Base-by-base conservation (phyloP, 1,284 basidiomycete genomes). In the Ceratobasidium sp. region DNA sequence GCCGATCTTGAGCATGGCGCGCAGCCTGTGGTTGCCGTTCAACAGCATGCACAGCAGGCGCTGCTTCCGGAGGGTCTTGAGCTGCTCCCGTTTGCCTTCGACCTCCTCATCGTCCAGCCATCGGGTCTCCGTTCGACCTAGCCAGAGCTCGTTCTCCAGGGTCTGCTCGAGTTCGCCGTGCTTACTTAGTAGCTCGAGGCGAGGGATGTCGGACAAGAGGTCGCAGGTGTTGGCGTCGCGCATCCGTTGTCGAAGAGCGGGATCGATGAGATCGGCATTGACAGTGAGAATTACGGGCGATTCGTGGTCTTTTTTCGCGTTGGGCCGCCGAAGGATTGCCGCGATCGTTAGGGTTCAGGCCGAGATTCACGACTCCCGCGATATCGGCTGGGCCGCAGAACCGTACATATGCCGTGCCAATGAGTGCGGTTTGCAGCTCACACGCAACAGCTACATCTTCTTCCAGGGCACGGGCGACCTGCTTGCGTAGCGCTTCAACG, bases 241-340 rank as follows among this genome's bases (percentile, higher is more conserved):
- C 57, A 59, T 59, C 17, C 8, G 13, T 4, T 13, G 22, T 13
- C 11, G 29, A 11, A 13, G 25, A 11, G 7, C 29, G 2, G 11
- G 15, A 13, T 32, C 29, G 29, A 59, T 34, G 4, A 13, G 9
- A 4, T 32, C 11, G 4, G 22, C 29, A 29, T 17, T 2, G 29
- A 59, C 19, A 3, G 32, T 11, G 11, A 59, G 57, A 5, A 59
- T 3, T 1, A 59, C 8, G 1, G 57, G 57, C 1, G 57, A 34
- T 11, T 61, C 32, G 57, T 61, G 57, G 32, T 61, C 57, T 40
- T 61, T 61, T 34, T 40, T 61, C 1, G 57, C 57, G n/a, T 22
- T 40, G 1, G 57, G 57, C 1, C 57, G 57, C 0, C 57, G 8
- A 19, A 61, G 57, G 57, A 15, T 61, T 61, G 3, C 57, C 57